Percentiles rank a stretch among this genome's conserved stretches.
phyloP scores from a whole-genome alignment of 306 rosid species.

The Hippophae rhamnoides region DNA sequence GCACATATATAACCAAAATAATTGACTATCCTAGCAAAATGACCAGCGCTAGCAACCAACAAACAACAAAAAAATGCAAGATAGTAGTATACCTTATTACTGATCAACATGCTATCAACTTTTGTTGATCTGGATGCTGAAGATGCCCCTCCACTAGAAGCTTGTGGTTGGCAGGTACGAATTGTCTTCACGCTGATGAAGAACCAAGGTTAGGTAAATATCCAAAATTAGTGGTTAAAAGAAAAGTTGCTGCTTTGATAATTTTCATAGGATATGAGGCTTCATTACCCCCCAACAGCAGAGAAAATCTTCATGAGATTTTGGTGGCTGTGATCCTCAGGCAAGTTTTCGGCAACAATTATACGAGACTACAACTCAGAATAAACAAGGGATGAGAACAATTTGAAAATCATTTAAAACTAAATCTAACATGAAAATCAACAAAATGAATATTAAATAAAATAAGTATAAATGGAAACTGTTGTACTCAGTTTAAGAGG shows the following conservation, averaged over 20 bases:
- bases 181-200: slow-evolving; percentile 78
- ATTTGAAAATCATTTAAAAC: slow-evolving; percentile 13
- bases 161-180: slow-evolving; percentile 93
- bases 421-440: not conserved
- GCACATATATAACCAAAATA: too few species aligned
- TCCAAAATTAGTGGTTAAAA: slow-evolving; percentile 3
- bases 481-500: slow-evolving; percentile 2
- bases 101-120: slow-evolving; percentile 59
- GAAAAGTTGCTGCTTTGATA: not conserved
- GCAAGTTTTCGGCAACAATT: slow-evolving; percentile 90
- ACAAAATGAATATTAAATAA: not conserved
- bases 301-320: slow-evolving; percentile 93
- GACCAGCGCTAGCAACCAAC: not conserved
- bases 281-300: slow-evolving; percentile 75
- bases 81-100: slow-evolving; percentile 55
- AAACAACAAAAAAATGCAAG: slow-evolving; percentile 4
- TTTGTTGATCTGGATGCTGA: slow-evolving; percentile 64
- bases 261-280: slow-evolving; percentile 2
- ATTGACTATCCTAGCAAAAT: too few species aligned
- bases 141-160: slow-evolving; percentile 55
- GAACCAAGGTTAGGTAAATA: slow-evolving; percentile 7
- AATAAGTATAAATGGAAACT: not conserved
- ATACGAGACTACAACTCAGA: slow-evolving; percentile 59
- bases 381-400: too few species aligned
- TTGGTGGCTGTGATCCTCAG: slow-evolving; percentile 99